Evolutionary conservation across 1,284 basidiomycete species (phyloP).

Genomic region (Pyrrhoderma noxium): DNA sequence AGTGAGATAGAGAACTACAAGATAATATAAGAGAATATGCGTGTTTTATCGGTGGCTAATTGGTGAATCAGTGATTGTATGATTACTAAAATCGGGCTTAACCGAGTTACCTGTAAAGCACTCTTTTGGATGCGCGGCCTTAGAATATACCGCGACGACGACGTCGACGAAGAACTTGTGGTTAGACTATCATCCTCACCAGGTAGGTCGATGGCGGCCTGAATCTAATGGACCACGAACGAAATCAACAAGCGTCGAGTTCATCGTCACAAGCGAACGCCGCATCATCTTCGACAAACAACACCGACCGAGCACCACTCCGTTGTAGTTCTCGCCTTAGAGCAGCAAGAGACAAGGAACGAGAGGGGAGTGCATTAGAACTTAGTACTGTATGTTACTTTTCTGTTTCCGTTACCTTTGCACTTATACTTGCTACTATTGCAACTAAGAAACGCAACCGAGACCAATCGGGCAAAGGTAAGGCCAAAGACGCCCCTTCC

Average conservation of each 20-base stretch:
- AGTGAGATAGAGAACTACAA: too few species aligned
- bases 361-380: conserved; percentile 36
- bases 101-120: neutral
- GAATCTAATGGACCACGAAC: conserved; percentile 76
- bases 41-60: too few species aligned
- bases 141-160: conserved; percentile 8
- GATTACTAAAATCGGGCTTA: neutral
- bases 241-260: conserved; percentile 55
- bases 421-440: neutral
- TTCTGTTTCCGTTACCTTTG: neutral
- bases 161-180: conserved; percentile 8
- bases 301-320: conserved; percentile 35
- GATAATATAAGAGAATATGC: too few species aligned
- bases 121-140: neutral
- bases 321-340: conserved; percentile 71
- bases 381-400: conserved; percentile 7
- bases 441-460: conserved; percentile 36
- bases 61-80: too few species aligned
- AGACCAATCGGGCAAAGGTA: conserved; percentile 56
- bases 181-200: conserved; percentile 14
- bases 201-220: conserved; percentile 69
- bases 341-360: conserved; percentile 50
- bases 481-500: conserved; percentile 50
- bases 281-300: conserved; percentile 26
- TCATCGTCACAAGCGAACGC: conserved; percentile 31